Conservation (phyloP, 306 rosid species). For the Amphicarpaea edgeworthii region DNA sequence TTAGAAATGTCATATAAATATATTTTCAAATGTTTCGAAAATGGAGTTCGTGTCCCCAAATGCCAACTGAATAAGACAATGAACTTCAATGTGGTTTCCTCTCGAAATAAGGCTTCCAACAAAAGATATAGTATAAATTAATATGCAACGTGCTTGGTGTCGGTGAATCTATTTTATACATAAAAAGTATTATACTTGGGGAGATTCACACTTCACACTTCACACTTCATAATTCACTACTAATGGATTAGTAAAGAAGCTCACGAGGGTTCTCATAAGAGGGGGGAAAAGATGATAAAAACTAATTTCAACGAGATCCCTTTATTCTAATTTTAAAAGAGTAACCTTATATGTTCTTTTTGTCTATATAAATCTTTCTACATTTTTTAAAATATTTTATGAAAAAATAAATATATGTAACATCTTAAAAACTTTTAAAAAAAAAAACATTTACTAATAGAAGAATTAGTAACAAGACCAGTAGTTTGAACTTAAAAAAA, state of each 20-base stretch:
- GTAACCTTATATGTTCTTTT: background rate
- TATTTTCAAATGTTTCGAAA: background rate
- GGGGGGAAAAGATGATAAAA: background rate
- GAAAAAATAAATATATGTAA: background rate
- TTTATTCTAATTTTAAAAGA: background rate
- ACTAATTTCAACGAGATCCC: background rate
- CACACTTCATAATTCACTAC: background rate
- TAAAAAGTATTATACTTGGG: background rate
- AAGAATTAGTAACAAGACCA: background rate
- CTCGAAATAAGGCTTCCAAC: background rate
- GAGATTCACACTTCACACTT: background rate
- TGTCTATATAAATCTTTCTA: background rate
- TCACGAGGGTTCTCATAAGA: constrained; percentile 1
- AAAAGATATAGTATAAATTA: background rate
- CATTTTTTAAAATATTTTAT: background rate
- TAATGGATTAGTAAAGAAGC: background rate
- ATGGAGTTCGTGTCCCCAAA: background rate
- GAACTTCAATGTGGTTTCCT: background rate
- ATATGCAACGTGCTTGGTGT: background rate
- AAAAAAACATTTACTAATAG: background rate
- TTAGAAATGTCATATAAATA: background rate
- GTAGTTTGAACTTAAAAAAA: too few species aligned
- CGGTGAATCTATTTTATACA: constrained; percentile 9
- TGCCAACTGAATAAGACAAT: background rate
- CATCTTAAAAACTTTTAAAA: background rate